These are phyloP conservation scores for Onygenales sp. DNA, from an alignment of 2,329 filamentous ascomycete species.

Conservation along the genomic window DNA sequence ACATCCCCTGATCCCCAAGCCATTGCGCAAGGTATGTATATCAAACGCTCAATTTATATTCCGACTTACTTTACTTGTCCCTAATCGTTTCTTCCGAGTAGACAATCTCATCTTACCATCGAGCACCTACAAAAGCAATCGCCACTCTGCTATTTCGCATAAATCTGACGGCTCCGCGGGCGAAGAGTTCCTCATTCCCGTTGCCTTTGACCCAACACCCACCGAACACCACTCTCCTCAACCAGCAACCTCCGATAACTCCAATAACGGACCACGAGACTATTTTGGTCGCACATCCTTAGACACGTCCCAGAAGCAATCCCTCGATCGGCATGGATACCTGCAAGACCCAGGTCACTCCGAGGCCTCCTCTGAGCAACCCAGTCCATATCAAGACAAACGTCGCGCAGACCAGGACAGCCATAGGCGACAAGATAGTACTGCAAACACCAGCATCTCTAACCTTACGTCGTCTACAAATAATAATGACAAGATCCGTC, in stretches of 20 bases:
- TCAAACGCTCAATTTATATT: not conserved
- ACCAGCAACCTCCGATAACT: slow-evolving; percentile 32
- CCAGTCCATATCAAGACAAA: slow-evolving; percentile 84
- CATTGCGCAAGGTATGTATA: slow-evolving; percentile 20
- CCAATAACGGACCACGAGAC: slow-evolving; percentile 33
- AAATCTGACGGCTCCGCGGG: slow-evolving; percentile 45
- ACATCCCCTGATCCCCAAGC: slow-evolving; percentile 17
- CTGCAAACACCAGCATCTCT: slow-evolving; percentile 5
- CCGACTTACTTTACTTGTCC: not conserved
- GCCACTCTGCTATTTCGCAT: slow-evolving; percentile 59
- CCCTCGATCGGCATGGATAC: slow-evolving; percentile 13
- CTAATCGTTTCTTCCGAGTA: slow-evolving; percentile 12
- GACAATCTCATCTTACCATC: slow-evolving; percentile 63
- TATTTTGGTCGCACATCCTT: slow-evolving; percentile 41
- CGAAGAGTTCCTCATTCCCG: slow-evolving; percentile 66
- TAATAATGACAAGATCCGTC: slow-evolving; percentile 8
- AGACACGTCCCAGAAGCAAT: slow-evolving; percentile 1
- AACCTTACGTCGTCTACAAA: slow-evolving; percentile 18
- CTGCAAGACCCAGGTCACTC: slow-evolving; percentile 16
- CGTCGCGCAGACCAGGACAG: slow-evolving; percentile 47
- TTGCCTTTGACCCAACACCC: slow-evolving; percentile 63
- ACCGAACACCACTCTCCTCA: slow-evolving; percentile 47
- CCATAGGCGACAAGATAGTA: slow-evolving; percentile 21
- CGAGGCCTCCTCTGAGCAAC: slow-evolving; percentile 34
- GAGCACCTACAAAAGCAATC: slow-evolving; percentile 67